Percentiles rank a stretch among this genome's conserved stretches.
phyloP scores from a whole-genome alignment of 164 flowering plant species.

The Amborella trichopoda region DNA sequence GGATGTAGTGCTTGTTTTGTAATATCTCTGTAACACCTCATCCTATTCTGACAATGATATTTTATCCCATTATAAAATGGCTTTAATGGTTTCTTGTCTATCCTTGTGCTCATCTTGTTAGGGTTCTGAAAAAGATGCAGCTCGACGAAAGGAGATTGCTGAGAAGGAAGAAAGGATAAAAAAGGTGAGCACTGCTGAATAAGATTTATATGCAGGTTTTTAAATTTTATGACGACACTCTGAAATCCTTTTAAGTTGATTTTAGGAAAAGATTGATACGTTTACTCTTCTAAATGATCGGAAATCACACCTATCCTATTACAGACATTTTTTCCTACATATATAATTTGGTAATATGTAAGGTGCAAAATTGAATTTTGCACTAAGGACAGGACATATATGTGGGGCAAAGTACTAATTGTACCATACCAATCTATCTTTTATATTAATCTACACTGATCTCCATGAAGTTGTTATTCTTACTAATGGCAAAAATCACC shows the following conservation, averaged over 20 bases:
- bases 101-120: constrained; percentile 6
- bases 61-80: neutral
- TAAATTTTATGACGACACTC: neutral
- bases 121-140: constrained; percentile 66
- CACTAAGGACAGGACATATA: too few species aligned
- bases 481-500: too few species aligned
- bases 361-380: neutral
- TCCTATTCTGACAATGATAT: neutral
- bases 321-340: neutral
- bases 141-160: constrained; percentile 43
- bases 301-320: neutral
- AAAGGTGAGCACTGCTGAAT: constrained; percentile 29
- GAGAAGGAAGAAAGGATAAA: constrained; percentile 74
- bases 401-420: too few species aligned
- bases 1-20: too few species aligned
- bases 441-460: too few species aligned
- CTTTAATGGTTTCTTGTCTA: neutral
- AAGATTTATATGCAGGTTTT: neutral
- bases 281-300: neutral
- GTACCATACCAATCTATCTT: too few species aligned
- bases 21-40: too few species aligned
- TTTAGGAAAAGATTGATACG: neutral
- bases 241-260: neutral
- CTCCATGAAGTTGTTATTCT: too few species aligned
- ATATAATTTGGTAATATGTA: neutral